Conservation (phyloP, 1,139 yeast species). For the Taphrina flavorubra region DNA sequence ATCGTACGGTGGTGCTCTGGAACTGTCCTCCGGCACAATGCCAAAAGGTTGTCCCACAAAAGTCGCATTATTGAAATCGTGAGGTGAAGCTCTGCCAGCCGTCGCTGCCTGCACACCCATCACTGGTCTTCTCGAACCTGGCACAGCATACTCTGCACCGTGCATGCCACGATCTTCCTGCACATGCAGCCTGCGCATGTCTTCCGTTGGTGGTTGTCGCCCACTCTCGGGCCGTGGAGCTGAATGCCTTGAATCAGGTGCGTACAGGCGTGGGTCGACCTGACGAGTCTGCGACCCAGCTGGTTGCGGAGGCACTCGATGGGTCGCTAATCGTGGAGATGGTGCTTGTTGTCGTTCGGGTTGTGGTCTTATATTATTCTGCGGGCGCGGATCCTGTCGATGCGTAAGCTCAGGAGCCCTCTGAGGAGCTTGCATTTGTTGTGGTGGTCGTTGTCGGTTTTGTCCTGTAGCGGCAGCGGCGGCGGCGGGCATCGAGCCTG, state of each 20-base stretch:
- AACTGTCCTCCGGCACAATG: constrained; percentile 19
- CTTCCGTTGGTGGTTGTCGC: neutral
- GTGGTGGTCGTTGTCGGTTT: constrained; percentile 5
- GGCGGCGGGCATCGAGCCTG: neutral
- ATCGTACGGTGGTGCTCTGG: constrained; percentile 29
- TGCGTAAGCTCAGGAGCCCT: neutral
- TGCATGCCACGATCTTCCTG: constrained; percentile 9
- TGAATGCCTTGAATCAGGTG: neutral
- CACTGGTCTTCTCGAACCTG: constrained; percentile 16
- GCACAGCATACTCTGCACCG: neutral
- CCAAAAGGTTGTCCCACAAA: constrained; percentile 39
- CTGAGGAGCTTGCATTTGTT: neutral
- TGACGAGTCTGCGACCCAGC: neutral
- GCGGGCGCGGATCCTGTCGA: neutral
- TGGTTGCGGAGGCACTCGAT: neutral
- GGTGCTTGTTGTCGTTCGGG: neutral
- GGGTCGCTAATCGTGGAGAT: neutral
- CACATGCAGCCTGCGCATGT: constrained; percentile 5
- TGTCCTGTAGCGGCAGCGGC: neutral
- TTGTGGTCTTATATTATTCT: neutral
- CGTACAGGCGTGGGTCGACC: neutral
- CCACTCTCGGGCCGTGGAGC: constrained; percentile 1
- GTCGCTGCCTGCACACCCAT: constrained; percentile 18
- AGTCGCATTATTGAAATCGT: constrained; percentile 7
- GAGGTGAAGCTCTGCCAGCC: constrained; percentile 11